Evolutionary conservation across 495 filamentous ascomycete species (phyloP), one percentile per base, ranked within the genome.

Genomic region (Diplogelasinospora grovesii): DNA sequence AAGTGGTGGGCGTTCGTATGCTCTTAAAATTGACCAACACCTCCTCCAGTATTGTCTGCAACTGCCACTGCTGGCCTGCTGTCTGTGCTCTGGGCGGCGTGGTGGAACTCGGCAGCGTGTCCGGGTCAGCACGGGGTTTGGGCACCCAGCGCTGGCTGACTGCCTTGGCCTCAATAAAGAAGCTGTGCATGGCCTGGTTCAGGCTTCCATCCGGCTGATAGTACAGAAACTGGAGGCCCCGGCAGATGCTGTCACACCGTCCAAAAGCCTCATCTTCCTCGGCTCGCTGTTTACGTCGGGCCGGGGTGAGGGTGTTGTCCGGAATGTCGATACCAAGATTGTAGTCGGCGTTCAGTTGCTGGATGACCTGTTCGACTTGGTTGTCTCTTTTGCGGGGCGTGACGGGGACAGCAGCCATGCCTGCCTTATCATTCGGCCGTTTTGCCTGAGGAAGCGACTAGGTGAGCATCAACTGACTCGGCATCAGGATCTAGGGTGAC

Each of bases 291-390:
- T 41, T 39, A 11, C 55, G 45, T 1, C 24, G 27, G 3, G 26
- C n/a, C 0, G 47, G 51, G 5, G 49, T 51, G 7, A 56, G 41
- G 33, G 14, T 43, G 13, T 27, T 32, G 25, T 56, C 47, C 21
- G 55, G 44, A 7, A 51, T 10, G 26, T 41, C 8, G 18, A 59
- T 29, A 5, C 31, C 50, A 4, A 62, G 39, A 7, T 22, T 27
- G 8, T 57, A 61, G 13, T 57, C 41, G 22, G 13, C n/a, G 25
- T 62, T 60, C 3, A 62, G 30, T 0, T 22, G 5, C 3, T 35
- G 23, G 21, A 61, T 23, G 7, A 46, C 42, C 8, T 31, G 18
- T 9, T 36, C 36, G 30, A 55, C 21, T 0, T 31, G 22, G 29
- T 25, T 19, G 24, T 49, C 26, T 13, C 28, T 32, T 23, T 51